These are phyloP conservation scores for Xylariaceae sp. DNA, from an alignment of 2,329 filamentous ascomycete species.

Conservation along the genomic window DNA sequence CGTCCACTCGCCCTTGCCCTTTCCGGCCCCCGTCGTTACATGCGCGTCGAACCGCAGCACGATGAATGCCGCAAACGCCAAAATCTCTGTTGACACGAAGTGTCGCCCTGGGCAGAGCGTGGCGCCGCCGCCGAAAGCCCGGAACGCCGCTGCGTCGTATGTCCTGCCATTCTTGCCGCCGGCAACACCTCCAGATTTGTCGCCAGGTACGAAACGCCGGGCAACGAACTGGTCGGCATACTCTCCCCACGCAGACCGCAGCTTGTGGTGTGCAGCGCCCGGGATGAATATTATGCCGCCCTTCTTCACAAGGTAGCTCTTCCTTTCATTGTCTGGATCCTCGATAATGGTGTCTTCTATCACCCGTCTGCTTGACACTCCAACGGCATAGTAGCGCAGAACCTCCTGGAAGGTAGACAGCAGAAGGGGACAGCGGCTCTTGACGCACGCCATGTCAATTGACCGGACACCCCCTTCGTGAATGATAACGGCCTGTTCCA, in stretches of 20 bases:
- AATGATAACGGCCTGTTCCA: not conserved
- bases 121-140: not conserved
- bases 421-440: not conserved
- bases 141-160: not conserved
- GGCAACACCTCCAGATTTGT: too few relatives aligned
- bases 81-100: not conserved
- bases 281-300: not conserved
- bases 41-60: not conserved
- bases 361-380: not conserved
- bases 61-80: not conserved
- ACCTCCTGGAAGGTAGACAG: not conserved
- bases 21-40: too few relatives aligned
- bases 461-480: not conserved
- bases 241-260: not conserved
- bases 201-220: not conserved
- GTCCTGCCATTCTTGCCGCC: not conserved
- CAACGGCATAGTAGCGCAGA: not conserved
- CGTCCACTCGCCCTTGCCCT: not conserved
- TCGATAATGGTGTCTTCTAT: not conserved
- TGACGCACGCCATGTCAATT: not conserved
- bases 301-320: not conserved
- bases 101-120: not conserved
- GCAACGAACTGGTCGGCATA: not conserved
- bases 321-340: too few relatives aligned
- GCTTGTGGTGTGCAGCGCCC: not conserved